phyloP scores from a whole-genome alignment of 2,329 filamentous ascomycete species.

The Pseudogymnoascus sp. region DNA sequence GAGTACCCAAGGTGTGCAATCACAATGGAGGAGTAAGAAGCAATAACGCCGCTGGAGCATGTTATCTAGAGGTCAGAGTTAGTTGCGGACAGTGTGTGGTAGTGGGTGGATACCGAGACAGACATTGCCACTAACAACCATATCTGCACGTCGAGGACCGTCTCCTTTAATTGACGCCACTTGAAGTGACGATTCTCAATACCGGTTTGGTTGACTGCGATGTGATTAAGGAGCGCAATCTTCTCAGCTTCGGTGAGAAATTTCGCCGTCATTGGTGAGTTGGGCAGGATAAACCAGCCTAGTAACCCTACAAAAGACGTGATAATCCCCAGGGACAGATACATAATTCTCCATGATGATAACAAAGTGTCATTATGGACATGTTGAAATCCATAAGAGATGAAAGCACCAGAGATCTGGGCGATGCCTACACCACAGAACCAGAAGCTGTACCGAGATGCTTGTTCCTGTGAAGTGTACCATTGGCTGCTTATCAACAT shows the following conservation, averaged over 20 bases:
- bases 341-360: slow-evolving; percentile 51
- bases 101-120: background rate
- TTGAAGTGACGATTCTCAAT: slow-evolving; percentile 47
- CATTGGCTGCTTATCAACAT: slow-evolving; percentile 53
- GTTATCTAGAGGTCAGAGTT: slow-evolving; percentile 16
- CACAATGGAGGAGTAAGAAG: background rate
- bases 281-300: slow-evolving; percentile 38
- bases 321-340: slow-evolving; percentile 38
- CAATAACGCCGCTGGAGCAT: background rate
- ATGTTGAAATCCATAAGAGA: slow-evolving; percentile 47
- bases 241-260: slow-evolving; percentile 33
- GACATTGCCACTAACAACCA: slow-evolving; percentile 24
- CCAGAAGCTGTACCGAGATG: slow-evolving; percentile 52
- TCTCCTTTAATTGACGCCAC: slow-evolving; percentile 42
- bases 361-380: slow-evolving; percentile 28
- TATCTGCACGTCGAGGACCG: slow-evolving; percentile 25
- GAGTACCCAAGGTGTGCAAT: slow-evolving; percentile 34
- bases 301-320: slow-evolving; percentile 35
- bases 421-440: slow-evolving; percentile 50
- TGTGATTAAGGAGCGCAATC: slow-evolving; percentile 39
- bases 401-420: slow-evolving; percentile 40
- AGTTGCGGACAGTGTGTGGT: slow-evolving; percentile 13
- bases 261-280: slow-evolving; percentile 37
- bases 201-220: slow-evolving; percentile 49
- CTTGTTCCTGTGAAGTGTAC: slow-evolving; percentile 48